Evolutionary conservation across 768 basidiomycete genomes (phyloP).

Genomic region (Panellus pusillus): DNA sequence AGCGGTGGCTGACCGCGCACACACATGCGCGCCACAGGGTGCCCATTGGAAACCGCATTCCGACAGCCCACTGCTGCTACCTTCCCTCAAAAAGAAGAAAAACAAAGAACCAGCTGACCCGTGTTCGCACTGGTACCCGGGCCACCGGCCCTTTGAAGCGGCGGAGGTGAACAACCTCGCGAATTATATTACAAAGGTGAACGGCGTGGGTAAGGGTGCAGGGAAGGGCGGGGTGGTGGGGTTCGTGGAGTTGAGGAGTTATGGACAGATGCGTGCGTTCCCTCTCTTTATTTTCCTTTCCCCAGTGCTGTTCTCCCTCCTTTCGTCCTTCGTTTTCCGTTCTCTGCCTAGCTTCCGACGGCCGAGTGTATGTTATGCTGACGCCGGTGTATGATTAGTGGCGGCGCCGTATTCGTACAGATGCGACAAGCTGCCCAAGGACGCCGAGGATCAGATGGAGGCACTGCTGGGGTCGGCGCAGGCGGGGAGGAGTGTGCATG

Average conservation of each 20-base stretch:
- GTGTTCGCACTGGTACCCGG: conserved; percentile 79
- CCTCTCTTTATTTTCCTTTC: not conserved
- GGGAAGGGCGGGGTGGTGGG: conserved; percentile 42
- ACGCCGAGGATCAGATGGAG: conserved; percentile 76
- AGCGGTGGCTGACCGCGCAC: not conserved
- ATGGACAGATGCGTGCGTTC: conserved; percentile 77
- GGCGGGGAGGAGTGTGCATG: conserved; percentile 54
- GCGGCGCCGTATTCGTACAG: conserved; percentile 74
- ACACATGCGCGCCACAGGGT: conserved; percentile 44
- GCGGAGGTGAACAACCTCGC: conserved; percentile 76
- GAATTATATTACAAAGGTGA: conserved; percentile 57
- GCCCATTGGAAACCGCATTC: conserved; percentile 63
- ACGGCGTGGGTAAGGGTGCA: conserved; percentile 16
- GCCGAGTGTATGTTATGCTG: not conserved
- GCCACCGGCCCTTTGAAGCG: conserved; percentile 71
- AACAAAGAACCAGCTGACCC: conserved; percentile 40
- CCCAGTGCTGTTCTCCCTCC: conserved; percentile 47
- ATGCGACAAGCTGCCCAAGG: conserved; percentile 44
- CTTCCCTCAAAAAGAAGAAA: conserved; percentile 24
- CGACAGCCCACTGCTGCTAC: conserved; percentile 12
- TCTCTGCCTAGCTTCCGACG: no score
- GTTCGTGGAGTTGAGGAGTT: conserved; percentile 78
- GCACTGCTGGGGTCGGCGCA: conserved; percentile 65
- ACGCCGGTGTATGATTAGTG: conserved; percentile 40
- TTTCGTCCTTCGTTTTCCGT: no score